Percentiles rank a stretch among this genome's conserved stretches.
phyloP scores from a whole-genome alignment of 176 grass and related monocot genomes.

The Oryza officinalis region DNA sequence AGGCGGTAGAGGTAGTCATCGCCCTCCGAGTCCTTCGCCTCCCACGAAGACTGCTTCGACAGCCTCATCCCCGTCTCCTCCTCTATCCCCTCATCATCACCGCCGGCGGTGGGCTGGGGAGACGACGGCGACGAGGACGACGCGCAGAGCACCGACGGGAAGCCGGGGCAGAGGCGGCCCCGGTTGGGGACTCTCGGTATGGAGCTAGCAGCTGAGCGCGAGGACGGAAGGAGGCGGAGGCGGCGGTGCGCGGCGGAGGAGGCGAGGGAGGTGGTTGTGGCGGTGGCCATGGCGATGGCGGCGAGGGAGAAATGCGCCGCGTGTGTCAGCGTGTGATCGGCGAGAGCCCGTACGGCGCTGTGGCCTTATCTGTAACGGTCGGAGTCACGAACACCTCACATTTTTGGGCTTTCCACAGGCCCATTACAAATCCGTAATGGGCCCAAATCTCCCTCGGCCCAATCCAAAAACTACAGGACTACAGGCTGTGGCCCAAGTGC shows the following conservation, averaged over 20 bases:
- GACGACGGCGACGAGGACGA: constrained; percentile 2
- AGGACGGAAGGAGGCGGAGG: background rate
- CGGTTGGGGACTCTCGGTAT: background rate
- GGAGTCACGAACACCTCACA: constrained; percentile 15
- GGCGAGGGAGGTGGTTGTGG: constrained; percentile 40
- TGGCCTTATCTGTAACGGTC: constrained; percentile 51
- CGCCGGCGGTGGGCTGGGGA: constrained; percentile 35
- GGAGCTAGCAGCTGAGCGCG: background rate
- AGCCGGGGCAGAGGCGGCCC: background rate
- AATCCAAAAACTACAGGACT: no score
- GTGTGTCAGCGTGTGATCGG: constrained; percentile 38
- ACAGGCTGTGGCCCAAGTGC: no score
- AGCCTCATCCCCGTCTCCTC: constrained; percentile 5
- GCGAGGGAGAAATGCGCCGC: background rate
- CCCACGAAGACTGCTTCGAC: constrained; percentile 81
- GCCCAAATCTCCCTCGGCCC: no score
- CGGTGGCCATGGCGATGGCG: constrained; percentile 33
- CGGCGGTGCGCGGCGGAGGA: background rate
- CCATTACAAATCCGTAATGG: no score
- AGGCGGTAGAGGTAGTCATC: constrained; percentile 91
- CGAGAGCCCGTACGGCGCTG: constrained; percentile 9
- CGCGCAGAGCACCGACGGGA: constrained; percentile 21
- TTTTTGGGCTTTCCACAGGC: no score
- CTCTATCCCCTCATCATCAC: constrained; percentile 20
- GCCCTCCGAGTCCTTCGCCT: constrained; percentile 59